These are phyloP conservation scores for Lojkania enalia DNA, from an alignment of 2,329 filamentous ascomycete species.

Conservation along the genomic window DNA sequence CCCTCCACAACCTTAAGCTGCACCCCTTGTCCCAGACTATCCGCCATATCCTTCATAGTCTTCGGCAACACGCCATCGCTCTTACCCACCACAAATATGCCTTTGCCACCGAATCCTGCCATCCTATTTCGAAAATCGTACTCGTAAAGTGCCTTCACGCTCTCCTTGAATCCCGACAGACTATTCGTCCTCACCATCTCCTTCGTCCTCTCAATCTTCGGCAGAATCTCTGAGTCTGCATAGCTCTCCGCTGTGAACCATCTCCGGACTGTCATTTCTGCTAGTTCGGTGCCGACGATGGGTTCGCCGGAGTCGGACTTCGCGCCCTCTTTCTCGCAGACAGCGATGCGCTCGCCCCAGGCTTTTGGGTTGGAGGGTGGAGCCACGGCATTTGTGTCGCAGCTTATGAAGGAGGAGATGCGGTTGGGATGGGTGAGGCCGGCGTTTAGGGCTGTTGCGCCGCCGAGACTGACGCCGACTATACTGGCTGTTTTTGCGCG, in stretches of 20 bases:
- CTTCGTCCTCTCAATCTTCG: slow-evolving; percentile 61
- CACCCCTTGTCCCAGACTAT: slow-evolving; percentile 47
- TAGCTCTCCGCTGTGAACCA: slow-evolving; percentile 73
- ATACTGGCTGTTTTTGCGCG: slow-evolving; percentile 68
- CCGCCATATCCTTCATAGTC: slow-evolving; percentile 77
- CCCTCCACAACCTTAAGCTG: slow-evolving; percentile 67
- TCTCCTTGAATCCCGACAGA: slow-evolving; percentile 68
- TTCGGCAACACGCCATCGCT: slow-evolving; percentile 74
- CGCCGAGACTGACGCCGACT: slow-evolving; percentile 79
- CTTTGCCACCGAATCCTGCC: slow-evolving; percentile 59
- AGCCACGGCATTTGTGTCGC: slow-evolving; percentile 76
- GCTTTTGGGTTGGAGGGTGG: slow-evolving; percentile 75
- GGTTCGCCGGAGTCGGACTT: slow-evolving; percentile 46
- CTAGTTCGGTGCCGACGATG: slow-evolving; percentile 66
- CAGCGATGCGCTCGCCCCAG: slow-evolving; percentile 74
- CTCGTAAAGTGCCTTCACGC: slow-evolving; percentile 70
- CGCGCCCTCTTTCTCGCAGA: slow-evolving; percentile 63
- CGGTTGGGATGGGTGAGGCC: slow-evolving; percentile 67
- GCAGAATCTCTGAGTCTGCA: slow-evolving; percentile 53
- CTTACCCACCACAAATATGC: slow-evolving; percentile 71
- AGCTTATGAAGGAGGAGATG: slow-evolving; percentile 67
- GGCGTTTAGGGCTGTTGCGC: slow-evolving; percentile 74
- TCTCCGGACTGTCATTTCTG: slow-evolving; percentile 69
- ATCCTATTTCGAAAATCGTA: slow-evolving; percentile 68
- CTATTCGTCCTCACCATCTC: slow-evolving; percentile 71